Evolutionary conservation across 1,284 basidiomycete species (phyloP).

Genomic region (Sanghuangporus sanghuang): DNA sequence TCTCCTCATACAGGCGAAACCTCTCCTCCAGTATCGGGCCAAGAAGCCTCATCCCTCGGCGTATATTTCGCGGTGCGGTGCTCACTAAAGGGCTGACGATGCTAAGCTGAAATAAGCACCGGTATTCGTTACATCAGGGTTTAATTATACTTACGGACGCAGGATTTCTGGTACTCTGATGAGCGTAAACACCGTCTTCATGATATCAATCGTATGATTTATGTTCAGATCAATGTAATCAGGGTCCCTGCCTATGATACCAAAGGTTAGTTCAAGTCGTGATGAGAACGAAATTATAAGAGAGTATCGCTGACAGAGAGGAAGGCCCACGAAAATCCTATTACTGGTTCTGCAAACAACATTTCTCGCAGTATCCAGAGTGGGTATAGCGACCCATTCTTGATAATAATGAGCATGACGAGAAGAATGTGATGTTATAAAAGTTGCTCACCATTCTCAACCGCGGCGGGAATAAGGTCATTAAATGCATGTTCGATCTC

Average conservation of each 20-base stretch:
- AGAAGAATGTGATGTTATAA: not conserved
- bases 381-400: slow-evolving; percentile 36
- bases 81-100: slow-evolving; percentile 3
- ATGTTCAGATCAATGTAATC: slow-evolving; percentile 37
- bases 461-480: slow-evolving; percentile 21
- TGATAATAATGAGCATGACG: not conserved
- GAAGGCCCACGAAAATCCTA: slow-evolving; percentile 36
- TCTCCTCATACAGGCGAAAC: slow-evolving; percentile 25
- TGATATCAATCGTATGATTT: slow-evolving; percentile 28
- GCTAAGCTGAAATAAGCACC: not conserved
- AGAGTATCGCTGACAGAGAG: slow-evolving; percentile 29
- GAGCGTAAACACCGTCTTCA: slow-evolving; percentile 25
- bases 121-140: not conserved
- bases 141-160: slow-evolving; percentile 2
- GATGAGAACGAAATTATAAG: not conserved
- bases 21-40: slow-evolving; percentile 36
- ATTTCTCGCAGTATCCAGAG: slow-evolving; percentile 30
- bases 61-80: slow-evolving; percentile 8
- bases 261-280: not conserved
- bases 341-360: slow-evolving; percentile 37
- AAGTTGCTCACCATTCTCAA: slow-evolving; percentile 16
- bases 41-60: slow-evolving; percentile 26
- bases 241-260: slow-evolving; percentile 32
- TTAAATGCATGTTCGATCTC: slow-evolving; percentile 24
- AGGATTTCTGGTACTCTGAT: slow-evolving; percentile 33